Evolutionary conservation across 169 alveolate genomes (phyloP), one percentile per base, ranked within the genome.

Genomic region (Cryptosporidium sp.): DNA sequence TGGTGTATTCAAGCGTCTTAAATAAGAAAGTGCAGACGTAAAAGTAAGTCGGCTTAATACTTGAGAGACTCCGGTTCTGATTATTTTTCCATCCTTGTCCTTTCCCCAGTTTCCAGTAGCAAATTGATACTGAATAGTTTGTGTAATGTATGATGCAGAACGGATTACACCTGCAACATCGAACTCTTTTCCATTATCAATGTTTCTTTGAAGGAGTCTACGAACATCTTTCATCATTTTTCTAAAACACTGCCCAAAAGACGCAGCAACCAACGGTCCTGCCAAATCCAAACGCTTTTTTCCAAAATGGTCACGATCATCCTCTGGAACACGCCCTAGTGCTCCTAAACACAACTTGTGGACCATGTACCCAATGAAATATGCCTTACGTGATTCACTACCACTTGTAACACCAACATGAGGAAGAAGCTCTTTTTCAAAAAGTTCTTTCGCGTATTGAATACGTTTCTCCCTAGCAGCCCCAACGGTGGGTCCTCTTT

Each of bases 281-380:
- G 99, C 99, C 95, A 98, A 94, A 93, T 99, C 99, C 43, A 99
- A 91, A 91, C 99, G 96, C 93, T 99, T 99, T 95, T 99, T 99
- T 10, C 99, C 99, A 92, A 98, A 99, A 93, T 99, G 99, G 92
- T 99, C 99, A 69, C 99, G 95, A 91, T 99, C 99, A 93, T 99
- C 99, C 91, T 98, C 99, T 35, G 93, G 94, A 39, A 97, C 97
- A 86, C 99, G 94, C 10, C 99, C 99, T 26, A 98, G 93, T 65
- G 97, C 96, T 41, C 99, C 99, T 70, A 98, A 97, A 85, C 98
- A 93, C 62, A 98, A 91, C 59, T 99, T 94, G 92, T 98, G 97
- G 10, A 97, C 98, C 99, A 99, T 99, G 95, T 99, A 98, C 23
- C 99, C 99, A 37, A 99, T 95, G 93, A 98, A 99, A 94, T 96